These are phyloP conservation scores for Gliomastix tumulicola DNA, from an alignment of 2,329 filamentous ascomycete genomes.

Conservation along the genomic window DNA sequence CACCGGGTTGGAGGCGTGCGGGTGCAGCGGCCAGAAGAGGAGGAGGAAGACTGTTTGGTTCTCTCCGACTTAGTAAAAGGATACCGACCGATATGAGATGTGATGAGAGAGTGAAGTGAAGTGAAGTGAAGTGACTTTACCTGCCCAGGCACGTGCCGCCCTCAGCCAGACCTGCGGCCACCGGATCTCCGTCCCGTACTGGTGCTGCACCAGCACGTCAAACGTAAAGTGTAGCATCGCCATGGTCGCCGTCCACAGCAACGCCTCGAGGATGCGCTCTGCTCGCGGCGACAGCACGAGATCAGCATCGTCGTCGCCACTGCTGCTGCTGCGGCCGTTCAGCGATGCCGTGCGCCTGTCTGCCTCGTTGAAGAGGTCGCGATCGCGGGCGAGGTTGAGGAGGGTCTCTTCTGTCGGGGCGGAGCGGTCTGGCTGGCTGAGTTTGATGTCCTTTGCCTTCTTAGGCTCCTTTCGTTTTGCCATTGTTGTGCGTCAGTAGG, in stretches of 20 bases:
- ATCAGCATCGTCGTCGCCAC: conserved; percentile 18
- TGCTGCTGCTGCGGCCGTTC: no score
- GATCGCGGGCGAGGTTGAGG: conserved; percentile 64
- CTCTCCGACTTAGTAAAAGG: no score
- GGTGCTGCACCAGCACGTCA: conserved; percentile 71
- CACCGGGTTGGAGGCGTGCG: conserved; percentile 37
- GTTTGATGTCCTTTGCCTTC: conserved; percentile 45
- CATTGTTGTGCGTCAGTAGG: no score
- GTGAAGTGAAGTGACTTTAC: conserved; percentile 24
- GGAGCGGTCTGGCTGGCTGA: conserved; percentile 64
- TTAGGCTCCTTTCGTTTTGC: conserved; percentile 40
- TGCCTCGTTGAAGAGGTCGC: conserved; percentile 48
- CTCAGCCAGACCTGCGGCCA: conserved; percentile 50
- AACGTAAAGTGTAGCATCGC: conserved; percentile 70
- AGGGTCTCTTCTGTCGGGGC: conserved; percentile 58
- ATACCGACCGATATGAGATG: no score
- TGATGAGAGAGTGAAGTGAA: background rate
- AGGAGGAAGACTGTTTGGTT: conserved; percentile 39
- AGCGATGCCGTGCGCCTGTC: conserved; percentile 23
- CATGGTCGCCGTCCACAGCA: conserved; percentile 55
- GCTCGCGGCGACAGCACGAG: conserved; percentile 31
- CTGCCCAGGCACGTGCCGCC: conserved; percentile 42
- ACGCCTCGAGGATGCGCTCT: conserved; percentile 46
- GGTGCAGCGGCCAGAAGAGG: conserved; percentile 51
- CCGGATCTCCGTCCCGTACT: conserved; percentile 62